These are phyloP conservation scores for Ehretia macrophylla DNA, from an alignment of 257 asterid genomes.

Conservation along the genomic window DNA sequence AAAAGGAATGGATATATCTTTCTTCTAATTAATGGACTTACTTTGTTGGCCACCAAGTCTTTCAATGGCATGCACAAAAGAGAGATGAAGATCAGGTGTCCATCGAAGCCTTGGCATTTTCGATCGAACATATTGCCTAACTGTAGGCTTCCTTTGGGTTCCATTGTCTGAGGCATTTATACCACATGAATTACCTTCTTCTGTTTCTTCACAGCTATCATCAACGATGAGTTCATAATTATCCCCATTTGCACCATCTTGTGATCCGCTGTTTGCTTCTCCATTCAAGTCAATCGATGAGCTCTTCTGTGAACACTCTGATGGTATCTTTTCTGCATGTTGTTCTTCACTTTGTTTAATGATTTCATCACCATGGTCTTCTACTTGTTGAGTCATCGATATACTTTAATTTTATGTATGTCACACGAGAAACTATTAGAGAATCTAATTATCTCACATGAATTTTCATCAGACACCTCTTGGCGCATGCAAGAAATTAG, in stretches of 20 bases:
- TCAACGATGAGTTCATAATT: not conserved
- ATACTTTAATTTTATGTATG: not conserved
- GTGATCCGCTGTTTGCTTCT: slow-evolving; percentile 33
- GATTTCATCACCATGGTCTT: too few relatives aligned
- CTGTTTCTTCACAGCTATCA: not conserved
- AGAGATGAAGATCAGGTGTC: slow-evolving; percentile 88
- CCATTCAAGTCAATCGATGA: slow-evolving; percentile 68
- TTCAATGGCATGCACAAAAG: slow-evolving; percentile 82
- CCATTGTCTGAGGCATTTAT: not conserved
- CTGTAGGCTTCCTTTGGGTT: slow-evolving; percentile 9
- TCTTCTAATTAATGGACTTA: slow-evolving; percentile 27
- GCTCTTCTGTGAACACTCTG: slow-evolving; percentile 40
- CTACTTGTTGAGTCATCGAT: slow-evolving; percentile 27
- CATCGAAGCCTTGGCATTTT: slow-evolving; percentile 89
- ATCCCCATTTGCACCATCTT: not conserved
- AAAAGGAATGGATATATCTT: too few relatives aligned
- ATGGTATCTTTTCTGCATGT: slow-evolving; percentile 16
- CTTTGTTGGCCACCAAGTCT: slow-evolving; percentile 95
- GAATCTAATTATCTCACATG: too few relatives aligned
- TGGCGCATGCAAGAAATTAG: too few relatives aligned
- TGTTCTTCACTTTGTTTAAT: slow-evolving; percentile 8
- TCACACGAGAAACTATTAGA: too few relatives aligned
- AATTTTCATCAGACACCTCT: too few relatives aligned
- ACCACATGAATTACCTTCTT: not conserved
- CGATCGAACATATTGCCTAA: slow-evolving; percentile 76